A percentile compares a stretch with the other conserved stretches of the same genome.
phyloP scores from a whole-genome alignment of 345 rosid genomes.

The Salix brachista region DNA sequence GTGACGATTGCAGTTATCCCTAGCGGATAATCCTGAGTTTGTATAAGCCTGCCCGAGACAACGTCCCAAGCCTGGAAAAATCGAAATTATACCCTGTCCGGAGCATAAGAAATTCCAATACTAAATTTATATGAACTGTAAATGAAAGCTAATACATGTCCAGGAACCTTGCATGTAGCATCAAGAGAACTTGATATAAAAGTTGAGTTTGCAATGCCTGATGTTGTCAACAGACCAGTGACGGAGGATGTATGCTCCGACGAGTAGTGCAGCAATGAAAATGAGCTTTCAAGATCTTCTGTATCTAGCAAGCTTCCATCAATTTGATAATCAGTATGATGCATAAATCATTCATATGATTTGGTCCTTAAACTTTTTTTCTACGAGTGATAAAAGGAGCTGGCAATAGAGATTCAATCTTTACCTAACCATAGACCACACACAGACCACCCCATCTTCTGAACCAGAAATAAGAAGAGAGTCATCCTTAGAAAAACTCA shows the following conservation, averaged over 20 bases:
- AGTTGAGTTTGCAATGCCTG: slow-evolving; percentile 22
- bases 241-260: slow-evolving; percentile 42
- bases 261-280: slow-evolving; percentile 31
- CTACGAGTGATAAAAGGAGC: background rate
- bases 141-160: background rate
- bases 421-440: slow-evolving; percentile 52
- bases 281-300: slow-evolving; percentile 28
- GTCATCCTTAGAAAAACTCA: slow-evolving; percentile 40
- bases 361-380: background rate
- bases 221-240: slow-evolving; percentile 33
- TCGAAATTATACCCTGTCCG: background rate
- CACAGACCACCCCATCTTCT: slow-evolving; percentile 40
- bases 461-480: slow-evolving; percentile 50
- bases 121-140: background rate
- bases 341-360: slow-evolving; percentile 4
- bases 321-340: slow-evolving; percentile 12
- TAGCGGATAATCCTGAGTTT: slow-evolving; percentile 32
- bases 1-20: slow-evolving; percentile 40
- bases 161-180: slow-evolving; percentile 44
- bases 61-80: slow-evolving; percentile 45
- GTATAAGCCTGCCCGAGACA: slow-evolving; percentile 36
- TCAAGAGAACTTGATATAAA: slow-evolving; percentile 54
- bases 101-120: background rate
- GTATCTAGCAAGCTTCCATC: slow-evolving; percentile 32
- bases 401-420: background rate